Percentiles rank a stretch among this genome's conserved stretches.
Evolutionary conservation across 495 filamentous ascomycete genomes (phyloP).

Genomic region (Aspergillus taichungensis): DNA sequence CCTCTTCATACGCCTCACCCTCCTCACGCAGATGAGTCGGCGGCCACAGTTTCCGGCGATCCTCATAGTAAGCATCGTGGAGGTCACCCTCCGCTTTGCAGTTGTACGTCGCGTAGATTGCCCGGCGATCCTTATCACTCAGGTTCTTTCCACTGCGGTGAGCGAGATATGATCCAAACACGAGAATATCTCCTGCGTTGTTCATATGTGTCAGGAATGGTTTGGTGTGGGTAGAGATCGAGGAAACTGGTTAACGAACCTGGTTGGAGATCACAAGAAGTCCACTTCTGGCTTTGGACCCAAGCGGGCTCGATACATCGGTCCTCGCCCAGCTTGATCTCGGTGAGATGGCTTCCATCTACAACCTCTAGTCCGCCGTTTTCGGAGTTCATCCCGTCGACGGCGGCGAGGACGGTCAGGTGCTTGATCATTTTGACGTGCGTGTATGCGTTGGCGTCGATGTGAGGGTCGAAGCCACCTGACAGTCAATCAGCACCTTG

Average conservation of each 20-base stretch:
- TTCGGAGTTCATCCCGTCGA: slow-evolving; percentile 28
- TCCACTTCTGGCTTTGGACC: slow-evolving; percentile 32
- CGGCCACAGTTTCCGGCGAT: slow-evolving; percentile 32
- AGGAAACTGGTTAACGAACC: too few relatives aligned
- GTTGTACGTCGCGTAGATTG: slow-evolving; percentile 41
- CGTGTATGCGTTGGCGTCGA: slow-evolving; percentile 39
- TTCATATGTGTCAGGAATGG: neutral
- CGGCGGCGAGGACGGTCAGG: slow-evolving; percentile 33
- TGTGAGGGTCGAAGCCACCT: slow-evolving; percentile 36
- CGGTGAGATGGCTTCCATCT: slow-evolving; percentile 30
- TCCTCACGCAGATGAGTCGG: slow-evolving; percentile 35
- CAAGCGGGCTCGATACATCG: slow-evolving; percentile 31
- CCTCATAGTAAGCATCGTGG: slow-evolving; percentile 35
- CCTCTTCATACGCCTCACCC: slow-evolving; percentile 30
- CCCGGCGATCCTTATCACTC: slow-evolving; percentile 28
- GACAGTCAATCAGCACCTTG: neutral
- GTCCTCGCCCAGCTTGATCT: slow-evolving; percentile 29
- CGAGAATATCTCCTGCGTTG: slow-evolving; percentile 27
- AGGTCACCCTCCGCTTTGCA: slow-evolving; percentile 32
- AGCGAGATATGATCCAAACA: slow-evolving; percentile 39
- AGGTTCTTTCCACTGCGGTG: slow-evolving; percentile 35
- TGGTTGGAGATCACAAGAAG: slow-evolving; percentile 29
- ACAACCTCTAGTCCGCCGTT: slow-evolving; percentile 42
- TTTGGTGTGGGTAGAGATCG: too few relatives aligned
- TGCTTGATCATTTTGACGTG: slow-evolving; percentile 41